A percentile compares a stretch with the other conserved stretches of the same genome.
Conservation (phyloP, 176 grass and related monocot species). For the Carex parvula region DNA sequence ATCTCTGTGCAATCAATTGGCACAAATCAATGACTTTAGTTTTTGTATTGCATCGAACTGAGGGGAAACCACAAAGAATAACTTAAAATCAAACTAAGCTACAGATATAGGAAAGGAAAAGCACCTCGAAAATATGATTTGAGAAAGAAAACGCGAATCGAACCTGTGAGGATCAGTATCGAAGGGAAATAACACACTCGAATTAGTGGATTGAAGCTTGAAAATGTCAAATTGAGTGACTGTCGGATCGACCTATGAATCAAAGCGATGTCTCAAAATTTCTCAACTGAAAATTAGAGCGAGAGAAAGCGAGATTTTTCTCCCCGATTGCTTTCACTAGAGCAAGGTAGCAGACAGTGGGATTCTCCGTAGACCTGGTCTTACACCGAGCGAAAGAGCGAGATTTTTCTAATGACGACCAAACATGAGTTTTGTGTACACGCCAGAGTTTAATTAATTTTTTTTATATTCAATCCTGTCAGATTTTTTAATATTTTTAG, state of each 20-base stretch:
- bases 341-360: conserved; percentile 9
- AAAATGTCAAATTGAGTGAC: neutral
- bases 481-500: neutral
- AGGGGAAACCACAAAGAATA: neutral
- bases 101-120: neutral
- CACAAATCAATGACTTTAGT: neutral
- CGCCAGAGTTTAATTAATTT: neutral
- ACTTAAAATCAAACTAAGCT: conserved; percentile 16
- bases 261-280: neutral
- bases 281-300: neutral
- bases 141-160: neutral
- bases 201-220: neutral
- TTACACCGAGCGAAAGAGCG: neutral
- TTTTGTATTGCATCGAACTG: neutral
- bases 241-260: neutral
- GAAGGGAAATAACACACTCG: neutral
- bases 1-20: neutral
- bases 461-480: neutral
- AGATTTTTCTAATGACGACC: too few relatives aligned
- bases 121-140: conserved; percentile 21
- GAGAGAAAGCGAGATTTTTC: conserved; percentile 8
- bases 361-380: neutral
- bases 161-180: neutral
- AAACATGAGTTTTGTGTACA: neutral
- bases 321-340: neutral